Conservation (phyloP, 164 flowering plant genomes). For the Vitis labrusca region DNA sequence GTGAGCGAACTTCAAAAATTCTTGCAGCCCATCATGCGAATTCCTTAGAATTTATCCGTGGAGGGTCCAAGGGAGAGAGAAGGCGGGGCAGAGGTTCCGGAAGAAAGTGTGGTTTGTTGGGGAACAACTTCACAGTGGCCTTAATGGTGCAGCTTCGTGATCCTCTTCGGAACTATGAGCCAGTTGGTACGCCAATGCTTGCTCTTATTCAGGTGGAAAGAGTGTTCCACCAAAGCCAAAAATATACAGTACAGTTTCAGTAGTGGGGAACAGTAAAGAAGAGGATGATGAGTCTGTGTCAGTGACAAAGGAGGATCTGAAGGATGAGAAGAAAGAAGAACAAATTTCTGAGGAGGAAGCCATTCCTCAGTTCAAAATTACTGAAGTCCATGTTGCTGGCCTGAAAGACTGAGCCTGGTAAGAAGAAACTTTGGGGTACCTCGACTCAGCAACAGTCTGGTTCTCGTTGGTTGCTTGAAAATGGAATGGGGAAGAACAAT, state of each 20-base stretch:
- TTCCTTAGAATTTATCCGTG: slow-evolving; percentile 39
- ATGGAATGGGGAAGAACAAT: slow-evolving; percentile 79
- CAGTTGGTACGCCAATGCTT: slow-evolving; percentile 97
- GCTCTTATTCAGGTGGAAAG: slow-evolving; percentile 88
- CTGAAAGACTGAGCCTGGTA: slow-evolving; percentile 45
- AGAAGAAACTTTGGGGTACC: slow-evolving; percentile 54
- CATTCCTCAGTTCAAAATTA: slow-evolving; percentile 60
- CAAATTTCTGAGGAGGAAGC: slow-evolving; percentile 36
- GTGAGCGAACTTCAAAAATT: slow-evolving; percentile 69
- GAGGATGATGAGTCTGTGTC: slow-evolving; percentile 50
- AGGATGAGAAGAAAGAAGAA: slow-evolving; percentile 35
- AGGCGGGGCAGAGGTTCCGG: slow-evolving; percentile 51
- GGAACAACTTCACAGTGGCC: slow-evolving; percentile 89
- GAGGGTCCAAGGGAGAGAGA: slow-evolving; percentile 53
- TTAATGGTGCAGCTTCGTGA: slow-evolving; percentile 93
- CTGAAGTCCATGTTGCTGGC: slow-evolving; percentile 63
- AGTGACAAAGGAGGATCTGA: slow-evolving; percentile 14
- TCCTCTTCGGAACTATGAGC: slow-evolving; percentile 88
- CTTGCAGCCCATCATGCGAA: slow-evolving; percentile 92
- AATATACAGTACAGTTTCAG: slow-evolving; percentile 60
- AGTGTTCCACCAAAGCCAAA: slow-evolving; percentile 83
- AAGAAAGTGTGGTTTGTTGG: slow-evolving; percentile 75
- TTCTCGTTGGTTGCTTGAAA: slow-evolving; percentile 92
- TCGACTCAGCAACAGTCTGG: slow-evolving; percentile 76
- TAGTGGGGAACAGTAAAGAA: slow-evolving; percentile 28